phyloP scores from a whole-genome alignment of 805 yeast genomes.

The Zygosaccharomyces siamensis region DNA sequence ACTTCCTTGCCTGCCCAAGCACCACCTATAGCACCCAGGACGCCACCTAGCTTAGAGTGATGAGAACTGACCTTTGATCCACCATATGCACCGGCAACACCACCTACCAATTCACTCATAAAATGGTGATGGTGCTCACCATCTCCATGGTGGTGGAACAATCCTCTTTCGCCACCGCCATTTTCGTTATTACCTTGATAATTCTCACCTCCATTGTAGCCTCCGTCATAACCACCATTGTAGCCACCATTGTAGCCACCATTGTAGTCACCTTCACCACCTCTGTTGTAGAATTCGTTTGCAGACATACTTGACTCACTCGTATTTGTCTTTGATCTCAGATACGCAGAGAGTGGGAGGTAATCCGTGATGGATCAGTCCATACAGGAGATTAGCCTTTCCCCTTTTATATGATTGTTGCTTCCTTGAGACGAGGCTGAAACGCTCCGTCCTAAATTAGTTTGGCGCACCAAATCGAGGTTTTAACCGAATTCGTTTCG shows the following conservation, averaged over 20 bases:
- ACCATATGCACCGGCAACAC: conserved; percentile 50
- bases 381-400: not conserved
- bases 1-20: conserved; percentile 50
- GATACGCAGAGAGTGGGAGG: not conserved
- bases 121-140: conserved; percentile 4
- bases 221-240: not conserved
- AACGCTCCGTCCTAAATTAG: not conserved
- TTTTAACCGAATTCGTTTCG: too few relatives aligned
- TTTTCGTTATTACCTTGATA: conserved; percentile 2
- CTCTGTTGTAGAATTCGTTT: conserved; percentile 4
- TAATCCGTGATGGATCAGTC: too few relatives aligned
- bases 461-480: too few relatives aligned
- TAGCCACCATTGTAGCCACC: conserved; percentile 1
- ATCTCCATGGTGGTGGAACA: conserved; percentile 20
- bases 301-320: conserved; percentile 1
- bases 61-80: conserved; percentile 37
- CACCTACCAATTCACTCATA: conserved; percentile 43
- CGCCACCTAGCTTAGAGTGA: conserved; percentile 39
- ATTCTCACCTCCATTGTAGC: not conserved
- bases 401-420: conserved; percentile 3
- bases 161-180: conserved; percentile 38
- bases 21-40: conserved; percentile 53
- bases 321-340: not conserved
- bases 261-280: not conserved
- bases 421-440: not conserved